Percentiles rank a stretch among this genome's conserved stretches.
phyloP scores from a whole-genome alignment of 2,329 filamentous ascomycete species.

The Neophaeococcomyces mojaviensis region DNA sequence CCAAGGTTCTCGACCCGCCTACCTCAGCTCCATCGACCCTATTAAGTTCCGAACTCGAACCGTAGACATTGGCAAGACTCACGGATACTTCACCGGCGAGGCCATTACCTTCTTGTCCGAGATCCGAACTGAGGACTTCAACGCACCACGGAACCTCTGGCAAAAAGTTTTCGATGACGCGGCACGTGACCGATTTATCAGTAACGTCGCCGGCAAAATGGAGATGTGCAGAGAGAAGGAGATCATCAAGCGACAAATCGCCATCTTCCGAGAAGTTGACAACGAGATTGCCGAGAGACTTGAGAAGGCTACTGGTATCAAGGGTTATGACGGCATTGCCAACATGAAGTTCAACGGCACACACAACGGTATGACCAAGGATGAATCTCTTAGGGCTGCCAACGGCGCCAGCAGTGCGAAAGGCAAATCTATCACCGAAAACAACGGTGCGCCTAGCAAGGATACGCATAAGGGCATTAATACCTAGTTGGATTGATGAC shows the following conservation, averaged over 20 bases:
- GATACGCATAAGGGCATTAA: slow-evolving; percentile 31
- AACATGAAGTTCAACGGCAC: slow-evolving; percentile 52
- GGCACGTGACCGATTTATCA: slow-evolving; percentile 51
- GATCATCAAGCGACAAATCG: slow-evolving; percentile 57
- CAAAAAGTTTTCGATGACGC: slow-evolving; percentile 55
- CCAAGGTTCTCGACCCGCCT: slow-evolving; percentile 52
- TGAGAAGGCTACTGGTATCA: slow-evolving; percentile 56
- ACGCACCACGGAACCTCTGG: slow-evolving; percentile 52
- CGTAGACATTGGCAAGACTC: slow-evolving; percentile 43
- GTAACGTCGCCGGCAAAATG: slow-evolving; percentile 57
- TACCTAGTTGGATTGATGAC: too few relatives aligned
- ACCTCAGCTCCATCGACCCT: slow-evolving; percentile 47
- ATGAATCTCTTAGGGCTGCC: slow-evolving; percentile 39
- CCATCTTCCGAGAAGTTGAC: slow-evolving; percentile 57
- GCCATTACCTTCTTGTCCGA: slow-evolving; percentile 46
- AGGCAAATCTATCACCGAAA: slow-evolving; percentile 27
- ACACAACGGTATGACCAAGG: slow-evolving; percentile 53
- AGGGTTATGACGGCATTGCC: slow-evolving; percentile 53
- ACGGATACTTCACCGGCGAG: slow-evolving; percentile 43
- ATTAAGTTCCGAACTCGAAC: slow-evolving; percentile 41
- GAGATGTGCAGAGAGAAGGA: slow-evolving; percentile 50
- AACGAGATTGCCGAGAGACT: slow-evolving; percentile 50
- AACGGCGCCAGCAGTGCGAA: slow-evolving; percentile 41
- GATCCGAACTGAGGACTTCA: slow-evolving; percentile 45
- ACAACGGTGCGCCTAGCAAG: slow-evolving; percentile 43